Evolutionary conservation across 352 stramenopile genomes (phyloP).

Genomic region (Phytophthora cryptogea): DNA sequence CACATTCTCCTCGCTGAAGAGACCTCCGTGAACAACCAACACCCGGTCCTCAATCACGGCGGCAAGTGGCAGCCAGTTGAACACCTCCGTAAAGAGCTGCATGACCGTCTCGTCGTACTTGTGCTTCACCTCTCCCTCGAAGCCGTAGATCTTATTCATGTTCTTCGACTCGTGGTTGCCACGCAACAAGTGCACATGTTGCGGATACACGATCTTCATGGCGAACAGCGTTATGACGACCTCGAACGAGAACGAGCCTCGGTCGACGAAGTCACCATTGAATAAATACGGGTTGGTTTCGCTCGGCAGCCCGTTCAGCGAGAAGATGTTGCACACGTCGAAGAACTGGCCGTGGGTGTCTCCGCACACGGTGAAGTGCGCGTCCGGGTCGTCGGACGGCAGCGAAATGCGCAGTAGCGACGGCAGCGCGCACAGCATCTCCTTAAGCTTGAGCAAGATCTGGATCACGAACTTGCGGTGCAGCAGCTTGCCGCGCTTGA

Average conservation of each 20-base stretch:
- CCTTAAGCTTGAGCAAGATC: constrained; percentile 94
- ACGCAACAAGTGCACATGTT: constrained; percentile 93
- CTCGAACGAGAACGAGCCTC: constrained; percentile 98
- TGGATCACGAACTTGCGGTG: constrained; percentile 98
- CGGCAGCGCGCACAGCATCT: constrained; percentile 88
- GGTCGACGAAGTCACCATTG: constrained; percentile 99
- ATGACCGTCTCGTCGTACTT: constrained; percentile 99
- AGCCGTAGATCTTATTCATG: constrained; percentile 99
- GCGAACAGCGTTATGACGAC: constrained; percentile 97
- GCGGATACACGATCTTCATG: constrained; percentile 96
- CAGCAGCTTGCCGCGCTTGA: constrained; percentile 97
- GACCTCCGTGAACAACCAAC: constrained; percentile 97
- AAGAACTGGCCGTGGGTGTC: constrained; percentile 99
- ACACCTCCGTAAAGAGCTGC: constrained; percentile 99
- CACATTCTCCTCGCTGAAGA: constrained; percentile 95
- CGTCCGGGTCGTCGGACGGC: constrained; percentile 45
- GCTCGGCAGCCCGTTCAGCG: constrained; percentile 96
- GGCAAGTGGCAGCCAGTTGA: constrained; percentile 96
- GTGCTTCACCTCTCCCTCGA: constrained; percentile 99
- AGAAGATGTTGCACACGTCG: constrained; percentile 99
- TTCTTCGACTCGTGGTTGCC: constrained; percentile 99
- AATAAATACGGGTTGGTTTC: constrained; percentile 98
- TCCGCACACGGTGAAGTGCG: constrained; percentile 96
- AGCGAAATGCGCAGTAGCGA: constrained; percentile 91
- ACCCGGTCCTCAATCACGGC: constrained; percentile 94